phyloP scores from a whole-genome alignment of 768 basidiomycete genomes.

The Sarcodon aspratus region DNA sequence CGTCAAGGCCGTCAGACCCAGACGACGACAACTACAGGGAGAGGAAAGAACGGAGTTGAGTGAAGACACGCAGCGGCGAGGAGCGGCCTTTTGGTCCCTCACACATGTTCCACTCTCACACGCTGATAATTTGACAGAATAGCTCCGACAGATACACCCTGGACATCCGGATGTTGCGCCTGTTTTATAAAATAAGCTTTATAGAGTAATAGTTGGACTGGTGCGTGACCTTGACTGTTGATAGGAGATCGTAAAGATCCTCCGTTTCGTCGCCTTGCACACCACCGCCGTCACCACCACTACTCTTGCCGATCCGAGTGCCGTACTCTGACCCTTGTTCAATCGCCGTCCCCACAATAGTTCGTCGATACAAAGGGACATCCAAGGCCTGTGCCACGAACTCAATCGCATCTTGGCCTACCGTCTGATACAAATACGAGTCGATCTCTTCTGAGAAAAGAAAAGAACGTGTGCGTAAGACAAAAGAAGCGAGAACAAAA shows the following conservation, averaged over 20 bases:
- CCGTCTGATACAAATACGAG: constrained; percentile 98
- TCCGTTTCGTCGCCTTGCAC: constrained; percentile 90
- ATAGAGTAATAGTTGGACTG: no score
- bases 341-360: constrained; percentile 74
- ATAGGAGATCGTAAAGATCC: constrained; percentile 70
- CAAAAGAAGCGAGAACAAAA: constrained; percentile 8
- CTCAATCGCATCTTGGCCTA: constrained; percentile 89
- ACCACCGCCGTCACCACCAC: constrained; percentile 33
- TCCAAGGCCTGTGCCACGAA: constrained; percentile 77
- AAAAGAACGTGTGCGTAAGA: constrained; percentile 5
- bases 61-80: neutral
- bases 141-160: constrained; percentile 88
- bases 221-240: constrained; percentile 55
- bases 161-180: constrained; percentile 68
- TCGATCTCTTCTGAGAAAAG: constrained; percentile 80
- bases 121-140: constrained; percentile 97
- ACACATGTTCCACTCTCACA: constrained; percentile 97
- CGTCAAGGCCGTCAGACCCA: constrained; percentile 68
- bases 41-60: constrained; percentile 2
- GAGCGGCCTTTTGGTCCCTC: constrained; percentile 15
- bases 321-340: constrained; percentile 86
- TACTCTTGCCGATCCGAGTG: constrained; percentile 31
- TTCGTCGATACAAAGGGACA: constrained; percentile 73
- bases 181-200: constrained; percentile 17
- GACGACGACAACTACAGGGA: constrained; percentile 56